Evolutionary conservation across 306 rosid species (phyloP).

Genomic region (Trifolium dubium): DNA sequence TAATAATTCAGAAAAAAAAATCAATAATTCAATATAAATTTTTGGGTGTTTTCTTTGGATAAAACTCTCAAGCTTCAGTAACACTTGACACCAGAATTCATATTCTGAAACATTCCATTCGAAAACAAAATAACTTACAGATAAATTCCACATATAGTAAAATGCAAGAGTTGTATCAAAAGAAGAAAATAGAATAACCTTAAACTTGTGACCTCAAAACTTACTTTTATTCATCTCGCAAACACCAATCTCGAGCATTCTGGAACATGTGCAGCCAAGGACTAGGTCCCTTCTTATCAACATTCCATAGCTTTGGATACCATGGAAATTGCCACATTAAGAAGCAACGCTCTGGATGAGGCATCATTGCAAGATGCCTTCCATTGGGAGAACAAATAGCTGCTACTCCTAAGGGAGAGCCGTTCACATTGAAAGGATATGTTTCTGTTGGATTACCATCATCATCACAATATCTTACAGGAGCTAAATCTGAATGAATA

Average conservation of each 20-base stretch:
- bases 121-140: conserved; percentile 25
- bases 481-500: conserved; percentile 71
- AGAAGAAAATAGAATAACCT: too few species aligned
- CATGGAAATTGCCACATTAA: conserved; percentile 95
- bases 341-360: conserved; percentile 97
- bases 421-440: conserved; percentile 87
- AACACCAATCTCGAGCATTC: conserved; percentile 63
- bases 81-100: too few species aligned
- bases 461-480: conserved; percentile 84
- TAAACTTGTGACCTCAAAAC: too few species aligned
- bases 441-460: conserved; percentile 76
- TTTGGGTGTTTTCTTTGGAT: too few species aligned
- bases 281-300: conserved; percentile 82
- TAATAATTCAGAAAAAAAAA: too few species aligned
- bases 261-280: conserved; percentile 95
- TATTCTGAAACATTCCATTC: background rate
- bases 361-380: conserved; percentile 96
- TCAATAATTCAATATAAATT: too few species aligned
- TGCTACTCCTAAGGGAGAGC: conserved; percentile 86
- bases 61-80: too few species aligned
- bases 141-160: conserved; percentile 26
- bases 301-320: conserved; percentile 89
- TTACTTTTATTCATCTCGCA: conserved; percentile 14
- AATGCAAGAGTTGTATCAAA: too few species aligned
- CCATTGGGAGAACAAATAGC: conserved; percentile 96